Evolutionary conservation across 139 green algal genomes (phyloP).

Genomic region (Coelastrella sp.): DNA sequence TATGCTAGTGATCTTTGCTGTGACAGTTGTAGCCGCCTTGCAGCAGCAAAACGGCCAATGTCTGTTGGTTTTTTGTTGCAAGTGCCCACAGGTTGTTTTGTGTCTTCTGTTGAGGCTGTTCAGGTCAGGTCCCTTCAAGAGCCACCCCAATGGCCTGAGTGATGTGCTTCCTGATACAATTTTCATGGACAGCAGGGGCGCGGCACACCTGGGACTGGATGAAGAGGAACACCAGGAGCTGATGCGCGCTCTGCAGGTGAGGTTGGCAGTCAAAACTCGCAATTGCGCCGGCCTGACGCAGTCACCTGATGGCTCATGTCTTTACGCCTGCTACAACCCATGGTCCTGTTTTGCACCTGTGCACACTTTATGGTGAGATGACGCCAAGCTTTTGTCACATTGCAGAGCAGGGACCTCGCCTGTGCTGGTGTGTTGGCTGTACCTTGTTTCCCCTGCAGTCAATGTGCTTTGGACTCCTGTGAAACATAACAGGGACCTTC

Average conservation of each 20-base stretch:
- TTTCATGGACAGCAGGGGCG: constrained; percentile 15
- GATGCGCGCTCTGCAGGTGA: background rate
- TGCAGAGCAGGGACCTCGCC: no score
- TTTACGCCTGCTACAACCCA: no score
- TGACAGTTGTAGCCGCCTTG: background rate
- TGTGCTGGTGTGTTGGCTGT: no score
- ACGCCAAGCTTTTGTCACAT: no score
- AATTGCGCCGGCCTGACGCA: no score
- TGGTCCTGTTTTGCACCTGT: no score
- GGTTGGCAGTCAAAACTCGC: no score
- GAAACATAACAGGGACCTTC: no score
- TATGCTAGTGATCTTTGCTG: background rate
- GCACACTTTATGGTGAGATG: no score
- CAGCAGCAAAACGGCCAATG: background rate
- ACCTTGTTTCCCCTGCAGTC: no score
- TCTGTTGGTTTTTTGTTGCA: background rate
- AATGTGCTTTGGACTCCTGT: no score
- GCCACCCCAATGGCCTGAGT: background rate
- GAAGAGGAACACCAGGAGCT: constrained; percentile 9
- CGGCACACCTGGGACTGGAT: constrained; percentile 20
- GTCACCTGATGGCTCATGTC: no score
- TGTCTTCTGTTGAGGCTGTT: background rate
- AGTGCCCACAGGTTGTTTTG: background rate
- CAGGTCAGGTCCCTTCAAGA: constrained; percentile 38
- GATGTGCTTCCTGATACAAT: constrained; percentile 18